Percentiles rank a stretch among this genome's conserved stretches.
phyloP scores from a whole-genome alignment of 345 rosid species.

The Diplotaxis tenuifolia region DNA sequence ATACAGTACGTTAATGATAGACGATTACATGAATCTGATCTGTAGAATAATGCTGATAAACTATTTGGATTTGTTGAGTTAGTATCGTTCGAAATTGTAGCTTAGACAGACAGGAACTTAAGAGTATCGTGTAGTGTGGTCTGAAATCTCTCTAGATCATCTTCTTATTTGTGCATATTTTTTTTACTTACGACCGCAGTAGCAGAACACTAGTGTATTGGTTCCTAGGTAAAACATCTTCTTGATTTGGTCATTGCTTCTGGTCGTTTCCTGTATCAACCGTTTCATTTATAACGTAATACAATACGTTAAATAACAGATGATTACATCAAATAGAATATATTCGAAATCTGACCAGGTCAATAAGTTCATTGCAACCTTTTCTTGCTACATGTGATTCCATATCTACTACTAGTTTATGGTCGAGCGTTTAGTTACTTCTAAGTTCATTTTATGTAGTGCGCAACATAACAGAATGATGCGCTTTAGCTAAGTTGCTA shows the following conservation, averaged over 20 bases:
- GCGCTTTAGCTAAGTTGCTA: conserved; percentile 9
- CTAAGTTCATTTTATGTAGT: background rate
- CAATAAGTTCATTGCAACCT: background rate
- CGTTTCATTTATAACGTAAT: background rate
- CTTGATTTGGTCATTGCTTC: background rate
- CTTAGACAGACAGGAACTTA: background rate
- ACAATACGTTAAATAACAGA: background rate
- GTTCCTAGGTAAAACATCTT: background rate
- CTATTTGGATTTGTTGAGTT: conserved; percentile 3
- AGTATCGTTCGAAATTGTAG: background rate
- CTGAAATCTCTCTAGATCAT: background rate
- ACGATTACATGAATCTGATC: background rate
- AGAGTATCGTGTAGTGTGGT: background rate
- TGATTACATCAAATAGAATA: background rate
- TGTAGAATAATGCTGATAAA: background rate
- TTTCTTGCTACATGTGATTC: background rate
- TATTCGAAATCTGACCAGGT: background rate
- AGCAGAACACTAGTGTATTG: background rate
- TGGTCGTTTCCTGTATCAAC: background rate
- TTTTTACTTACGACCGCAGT: background rate
- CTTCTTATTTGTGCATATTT: background rate
- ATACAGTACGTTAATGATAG: no score
- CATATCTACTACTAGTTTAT: background rate
- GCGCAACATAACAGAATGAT: background rate
- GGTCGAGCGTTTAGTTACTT: background rate